phyloP scores from a whole-genome alignment of 164 flowering plant species.

The Macadamia integrifolia region DNA sequence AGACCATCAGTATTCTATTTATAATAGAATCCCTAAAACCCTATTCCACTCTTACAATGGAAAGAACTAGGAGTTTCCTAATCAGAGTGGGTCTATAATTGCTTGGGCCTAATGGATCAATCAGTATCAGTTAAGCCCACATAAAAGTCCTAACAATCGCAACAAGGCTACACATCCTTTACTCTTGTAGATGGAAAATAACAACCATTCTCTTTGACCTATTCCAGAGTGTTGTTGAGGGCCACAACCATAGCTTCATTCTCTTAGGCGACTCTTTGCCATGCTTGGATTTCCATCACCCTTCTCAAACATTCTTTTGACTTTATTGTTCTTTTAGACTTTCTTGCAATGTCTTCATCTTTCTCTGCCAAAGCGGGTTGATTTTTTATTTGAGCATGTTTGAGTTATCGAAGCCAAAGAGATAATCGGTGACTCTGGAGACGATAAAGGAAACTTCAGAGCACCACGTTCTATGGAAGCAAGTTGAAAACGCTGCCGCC shows the following conservation, averaged over 20 bases:
- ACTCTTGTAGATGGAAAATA: conserved; percentile 20
- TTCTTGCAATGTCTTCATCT: conserved; percentile 31
- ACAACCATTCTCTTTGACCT: conserved; percentile 29
- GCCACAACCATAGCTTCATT: conserved; percentile 47
- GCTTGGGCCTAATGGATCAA: too few species aligned
- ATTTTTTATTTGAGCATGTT: conserved; percentile 11
- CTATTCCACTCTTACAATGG: too few species aligned
- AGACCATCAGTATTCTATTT: too few species aligned
- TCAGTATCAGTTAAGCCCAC: too few species aligned
- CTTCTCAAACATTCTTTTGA: conserved; percentile 26
- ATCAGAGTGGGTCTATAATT: too few species aligned
- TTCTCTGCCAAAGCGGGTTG: conserved; percentile 20
- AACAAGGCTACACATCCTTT: conserved; percentile 63
- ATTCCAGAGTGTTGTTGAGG: conserved; percentile 40
- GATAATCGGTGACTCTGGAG: conserved; percentile 85
- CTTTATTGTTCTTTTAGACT: conserved; percentile 27
- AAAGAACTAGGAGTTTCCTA: too few species aligned
- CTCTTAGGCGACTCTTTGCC: conserved; percentile 61
- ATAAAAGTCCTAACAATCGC: conserved; percentile 14
- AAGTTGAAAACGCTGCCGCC: not conserved
- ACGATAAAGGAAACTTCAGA: conserved; percentile 79
- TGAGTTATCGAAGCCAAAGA: conserved; percentile 69
- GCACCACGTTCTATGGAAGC: conserved; percentile 56
- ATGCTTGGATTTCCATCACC: conserved; percentile 35
- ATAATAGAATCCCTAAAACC: too few species aligned